These are phyloP conservation scores for Myxozyma vanderwaltii DNA, from an alignment of 805 yeast genomes.

Conservation along the genomic window DNA sequence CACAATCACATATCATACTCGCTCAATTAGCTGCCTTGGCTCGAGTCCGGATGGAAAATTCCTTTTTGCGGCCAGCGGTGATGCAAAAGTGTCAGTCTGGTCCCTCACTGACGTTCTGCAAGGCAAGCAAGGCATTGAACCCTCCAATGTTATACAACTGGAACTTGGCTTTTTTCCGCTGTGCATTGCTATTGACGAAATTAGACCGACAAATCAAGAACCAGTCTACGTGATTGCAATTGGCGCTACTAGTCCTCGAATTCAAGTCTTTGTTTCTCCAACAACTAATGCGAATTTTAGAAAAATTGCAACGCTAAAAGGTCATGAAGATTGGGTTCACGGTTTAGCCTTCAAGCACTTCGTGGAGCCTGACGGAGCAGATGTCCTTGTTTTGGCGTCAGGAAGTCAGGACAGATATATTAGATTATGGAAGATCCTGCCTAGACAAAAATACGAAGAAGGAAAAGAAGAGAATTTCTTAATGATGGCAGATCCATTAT, in stretches of 20 bases:
- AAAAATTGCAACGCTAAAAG: slow-evolving; percentile 59
- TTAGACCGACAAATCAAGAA: slow-evolving; percentile 27
- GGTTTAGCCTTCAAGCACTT: slow-evolving; percentile 59
- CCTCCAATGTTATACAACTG: slow-evolving; percentile 41
- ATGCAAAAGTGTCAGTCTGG: slow-evolving; percentile 34
- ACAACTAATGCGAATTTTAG: neutral
- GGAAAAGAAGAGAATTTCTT: slow-evolving; percentile 4
- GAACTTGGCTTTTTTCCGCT: slow-evolving; percentile 56
- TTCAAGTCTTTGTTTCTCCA: slow-evolving; percentile 18
- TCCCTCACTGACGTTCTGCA: slow-evolving; percentile 10
- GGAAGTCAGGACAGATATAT: slow-evolving; percentile 94
- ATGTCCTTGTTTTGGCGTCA: slow-evolving; percentile 70
- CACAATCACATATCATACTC: slow-evolving; percentile 10
- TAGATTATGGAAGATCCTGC: slow-evolving; percentile 66
- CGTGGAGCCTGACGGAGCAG: slow-evolving; percentile 44
- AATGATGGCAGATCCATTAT: slow-evolving; percentile 22
- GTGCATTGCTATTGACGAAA: slow-evolving; percentile 43
- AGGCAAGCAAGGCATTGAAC: neutral
- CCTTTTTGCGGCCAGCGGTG: slow-evolving; percentile 25
- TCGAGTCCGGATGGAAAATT: slow-evolving; percentile 19
- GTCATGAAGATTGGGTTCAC: slow-evolving; percentile 97
- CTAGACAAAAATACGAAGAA: slow-evolving; percentile 15
- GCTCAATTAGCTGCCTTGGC: slow-evolving; percentile 13
- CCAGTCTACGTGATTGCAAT: slow-evolving; percentile 52
- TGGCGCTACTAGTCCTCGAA: slow-evolving; percentile 64